Percentiles rank a stretch among this genome's conserved stretches.
Evolutionary conservation across 768 basidiomycete genomes (phyloP).

Genomic region (Tricholoma sp.): DNA sequence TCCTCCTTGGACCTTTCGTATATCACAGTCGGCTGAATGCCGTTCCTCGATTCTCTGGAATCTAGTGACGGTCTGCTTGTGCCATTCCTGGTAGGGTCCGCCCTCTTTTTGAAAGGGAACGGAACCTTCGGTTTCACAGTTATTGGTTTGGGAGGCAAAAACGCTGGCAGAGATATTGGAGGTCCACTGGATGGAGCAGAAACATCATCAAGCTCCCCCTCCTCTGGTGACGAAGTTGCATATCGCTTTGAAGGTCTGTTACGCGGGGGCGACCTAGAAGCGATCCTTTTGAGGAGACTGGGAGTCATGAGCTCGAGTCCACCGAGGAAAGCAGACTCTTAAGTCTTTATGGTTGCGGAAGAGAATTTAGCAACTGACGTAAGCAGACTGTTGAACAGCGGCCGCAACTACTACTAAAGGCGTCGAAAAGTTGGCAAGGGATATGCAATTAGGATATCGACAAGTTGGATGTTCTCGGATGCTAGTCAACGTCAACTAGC

Average conservation of each 20-base stretch:
- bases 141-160: constrained; percentile 31
- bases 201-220: constrained; percentile 74
- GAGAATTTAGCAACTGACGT: constrained; percentile 15
- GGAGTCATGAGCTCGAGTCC: constrained; percentile 17
- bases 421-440: no score
- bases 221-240: constrained; percentile 68
- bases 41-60: constrained; percentile 18
- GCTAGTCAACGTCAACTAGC: background rate
- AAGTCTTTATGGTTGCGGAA: constrained; percentile 10
- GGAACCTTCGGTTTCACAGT: constrained; percentile 46
- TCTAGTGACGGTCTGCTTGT: constrained; percentile 6
- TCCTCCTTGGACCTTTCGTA: constrained; percentile 42
- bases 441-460: no score
- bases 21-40: constrained; percentile 13
- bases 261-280: constrained; percentile 47
- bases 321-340: constrained; percentile 9
- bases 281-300: constrained; percentile 48
- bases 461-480: background rate
- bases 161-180: constrained; percentile 20
- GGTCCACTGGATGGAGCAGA: constrained; percentile 15
- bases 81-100: constrained; percentile 20
- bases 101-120: constrained; percentile 71
- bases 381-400: constrained; percentile 9
- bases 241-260: constrained; percentile 50
- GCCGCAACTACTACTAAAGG: no score